Evolutionary conservation across 2,329 filamentous ascomycete genomes (phyloP).

Genomic region (Delphinella strobiligena): DNA sequence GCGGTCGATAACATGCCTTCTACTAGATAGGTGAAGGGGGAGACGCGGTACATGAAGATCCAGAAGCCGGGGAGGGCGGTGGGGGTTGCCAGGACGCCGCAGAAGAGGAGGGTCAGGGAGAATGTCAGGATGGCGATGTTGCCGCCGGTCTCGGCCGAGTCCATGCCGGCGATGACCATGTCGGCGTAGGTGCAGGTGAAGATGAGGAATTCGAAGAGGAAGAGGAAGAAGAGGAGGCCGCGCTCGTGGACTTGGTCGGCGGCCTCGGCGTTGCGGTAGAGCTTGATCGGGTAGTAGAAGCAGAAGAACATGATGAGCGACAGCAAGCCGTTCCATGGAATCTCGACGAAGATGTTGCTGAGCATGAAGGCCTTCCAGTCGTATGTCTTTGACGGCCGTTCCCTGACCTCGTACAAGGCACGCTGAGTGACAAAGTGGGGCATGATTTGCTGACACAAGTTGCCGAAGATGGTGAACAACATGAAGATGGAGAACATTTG

Average conservation of each 20-base stretch:
- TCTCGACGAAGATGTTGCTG: conserved; percentile 69
- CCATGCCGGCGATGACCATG: conserved; percentile 64
- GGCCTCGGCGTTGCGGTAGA: conserved; percentile 56
- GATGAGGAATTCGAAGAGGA: conserved; percentile 62
- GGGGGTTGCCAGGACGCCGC: conserved; percentile 55
- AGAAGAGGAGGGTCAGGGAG: conserved; percentile 59
- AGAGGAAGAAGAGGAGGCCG: conserved; percentile 67
- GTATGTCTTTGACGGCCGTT: conserved; percentile 74
- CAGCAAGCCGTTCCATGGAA: conserved; percentile 74
- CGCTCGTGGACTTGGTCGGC: conserved; percentile 53
- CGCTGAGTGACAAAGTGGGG: conserved; percentile 76
- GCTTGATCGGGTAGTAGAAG: conserved; percentile 79
- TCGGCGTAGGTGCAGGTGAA: conserved; percentile 74
- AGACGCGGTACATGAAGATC: conserved; percentile 72
- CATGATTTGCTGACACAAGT: conserved; percentile 67
- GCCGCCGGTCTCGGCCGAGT: conserved; percentile 61
- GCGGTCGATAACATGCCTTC: conserved; percentile 58
- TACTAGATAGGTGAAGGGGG: conserved; percentile 73
- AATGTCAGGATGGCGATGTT: conserved; percentile 68
- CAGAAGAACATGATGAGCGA: conserved; percentile 64
- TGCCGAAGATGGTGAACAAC: conserved; percentile 66
- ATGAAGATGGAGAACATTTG: conserved; percentile 82
- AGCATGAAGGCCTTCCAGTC: conserved; percentile 79
- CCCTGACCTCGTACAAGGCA: conserved; percentile 71
- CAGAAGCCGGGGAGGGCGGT: conserved; percentile 58